Evolutionary conservation across 257 asterid species (phyloP).

Genomic region (Penstemon newberryi): DNA sequence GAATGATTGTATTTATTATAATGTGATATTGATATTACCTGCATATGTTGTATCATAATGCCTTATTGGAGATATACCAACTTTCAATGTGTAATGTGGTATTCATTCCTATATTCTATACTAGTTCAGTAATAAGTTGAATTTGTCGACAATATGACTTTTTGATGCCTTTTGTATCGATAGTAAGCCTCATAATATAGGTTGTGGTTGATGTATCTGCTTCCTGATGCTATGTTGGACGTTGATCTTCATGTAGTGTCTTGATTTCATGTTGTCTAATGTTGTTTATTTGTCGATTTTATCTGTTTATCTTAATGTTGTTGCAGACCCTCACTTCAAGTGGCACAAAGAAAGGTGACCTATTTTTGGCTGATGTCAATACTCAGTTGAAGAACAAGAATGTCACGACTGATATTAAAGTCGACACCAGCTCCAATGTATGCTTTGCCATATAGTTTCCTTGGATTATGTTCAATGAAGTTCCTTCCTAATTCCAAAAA

Average conservation of each 20-base stretch:
- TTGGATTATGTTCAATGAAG: not conserved
- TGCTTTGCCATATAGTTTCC: constrained; percentile 6
- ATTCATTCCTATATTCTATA: no score
- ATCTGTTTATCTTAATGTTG: not conserved
- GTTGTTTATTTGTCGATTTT: not conserved
- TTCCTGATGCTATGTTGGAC: not conserved
- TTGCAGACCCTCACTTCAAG: constrained; percentile 44
- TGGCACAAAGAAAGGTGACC: constrained; percentile 47
- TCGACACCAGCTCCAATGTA: constrained; percentile 51
- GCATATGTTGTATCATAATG: no score
- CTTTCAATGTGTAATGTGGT: no score
- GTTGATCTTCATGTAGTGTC: not conserved
- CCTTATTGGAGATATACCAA: no score
- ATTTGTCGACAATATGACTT: no score
- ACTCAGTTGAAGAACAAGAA: constrained; percentile 51
- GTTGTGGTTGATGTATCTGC: not conserved
- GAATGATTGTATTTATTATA: no score
- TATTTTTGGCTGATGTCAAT: constrained; percentile 42
- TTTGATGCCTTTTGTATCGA: no score
- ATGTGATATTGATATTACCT: no score
- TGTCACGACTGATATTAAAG: constrained; percentile 47
- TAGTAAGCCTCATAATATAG: not conserved
- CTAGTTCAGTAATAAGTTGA: no score
- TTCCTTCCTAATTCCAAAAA: not conserved
- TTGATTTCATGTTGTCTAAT: not conserved